Evolutionary conservation across 1,284 basidiomycete genomes (phyloP), one percentile per base, ranked within the genome.

Genomic region (Boletus smithii): DNA sequence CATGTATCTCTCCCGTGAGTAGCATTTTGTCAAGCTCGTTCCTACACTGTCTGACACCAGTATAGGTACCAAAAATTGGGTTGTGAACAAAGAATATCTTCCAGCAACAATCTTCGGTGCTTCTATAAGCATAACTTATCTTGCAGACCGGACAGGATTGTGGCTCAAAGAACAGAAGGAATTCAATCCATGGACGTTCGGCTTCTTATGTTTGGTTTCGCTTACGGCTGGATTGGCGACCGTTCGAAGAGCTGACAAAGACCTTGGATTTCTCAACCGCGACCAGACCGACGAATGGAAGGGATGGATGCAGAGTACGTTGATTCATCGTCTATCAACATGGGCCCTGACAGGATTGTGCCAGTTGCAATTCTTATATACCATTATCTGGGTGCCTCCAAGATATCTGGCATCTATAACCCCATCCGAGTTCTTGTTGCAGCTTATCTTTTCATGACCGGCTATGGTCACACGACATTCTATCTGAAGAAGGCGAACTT

Each of bases 201-300:
- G 70, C 4, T 72, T 77, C 50, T 69, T 91, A 23, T 77, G 69
- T 54, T 29, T 86, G n/a, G 55, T 69, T 13, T 71, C 74, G 24
- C 68, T 93, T 11, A 68, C 62, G 9, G 67, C 75, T 9, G 91
- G 91, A 7, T 60, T 91, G 31, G 68, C 66, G 8, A 89, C 85
- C 0, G 69, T 88, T 50, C 83, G 81, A 61, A 79, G 78, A 18
- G 77, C 73, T 20, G 86, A 88, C 56, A 90, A 88, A 57, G 91
- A 95, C 62, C 69, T 88, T 40, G 91, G 92, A 0, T 90, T 93
- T 67, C 70, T 95, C 56, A 94, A 92, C 60, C 76, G 91, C 44
- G 89, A 93, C 44, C 90, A 95, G 66, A 94, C 91, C 0, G 91
- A 95, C 59, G 91, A 95, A 68, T 93, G 90, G 90, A 95, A 95